These are phyloP conservation scores for Nigrospora sphaerica DNA, from an alignment of 2,329 filamentous ascomycete genomes.

Conservation along the genomic window DNA sequence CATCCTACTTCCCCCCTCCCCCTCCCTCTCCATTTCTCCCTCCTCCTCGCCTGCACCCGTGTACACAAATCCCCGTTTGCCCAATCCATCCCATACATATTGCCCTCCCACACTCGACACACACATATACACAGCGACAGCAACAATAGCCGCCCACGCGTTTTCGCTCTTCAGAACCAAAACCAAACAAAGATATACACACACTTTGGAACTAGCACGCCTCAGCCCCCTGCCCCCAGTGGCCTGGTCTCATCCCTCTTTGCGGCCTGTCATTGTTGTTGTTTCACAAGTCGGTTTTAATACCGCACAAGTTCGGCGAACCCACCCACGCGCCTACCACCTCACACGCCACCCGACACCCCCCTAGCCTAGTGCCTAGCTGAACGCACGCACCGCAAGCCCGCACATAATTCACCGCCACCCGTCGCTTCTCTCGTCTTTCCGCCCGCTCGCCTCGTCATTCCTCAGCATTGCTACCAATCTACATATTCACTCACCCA, in stretches of 20 bases:
- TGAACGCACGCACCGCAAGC: background rate
- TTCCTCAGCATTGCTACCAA: background rate
- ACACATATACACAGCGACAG: background rate
- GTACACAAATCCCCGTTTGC: background rate
- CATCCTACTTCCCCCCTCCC: background rate
- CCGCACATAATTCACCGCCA: background rate
- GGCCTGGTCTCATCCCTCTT: background rate
- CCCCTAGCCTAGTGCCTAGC: background rate
- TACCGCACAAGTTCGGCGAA: slow-evolving; percentile 1
- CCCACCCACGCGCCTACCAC: background rate
- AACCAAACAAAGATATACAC: background rate
- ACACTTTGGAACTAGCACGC: background rate
- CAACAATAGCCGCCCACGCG: background rate
- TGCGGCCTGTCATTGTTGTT: background rate
- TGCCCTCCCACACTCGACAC: background rate
- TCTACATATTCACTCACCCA: background rate
- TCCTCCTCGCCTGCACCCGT: background rate
- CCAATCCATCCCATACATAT: background rate
- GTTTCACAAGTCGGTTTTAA: slow-evolving; percentile 1
- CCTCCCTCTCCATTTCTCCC: background rate
- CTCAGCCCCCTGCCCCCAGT: background rate
- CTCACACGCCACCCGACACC: background rate
- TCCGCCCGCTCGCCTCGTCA: background rate
- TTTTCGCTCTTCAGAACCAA: background rate
- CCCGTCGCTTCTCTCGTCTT: background rate